phyloP scores from a whole-genome alignment of 2,329 filamentous ascomycete species.

The Fusarium torreyae region DNA sequence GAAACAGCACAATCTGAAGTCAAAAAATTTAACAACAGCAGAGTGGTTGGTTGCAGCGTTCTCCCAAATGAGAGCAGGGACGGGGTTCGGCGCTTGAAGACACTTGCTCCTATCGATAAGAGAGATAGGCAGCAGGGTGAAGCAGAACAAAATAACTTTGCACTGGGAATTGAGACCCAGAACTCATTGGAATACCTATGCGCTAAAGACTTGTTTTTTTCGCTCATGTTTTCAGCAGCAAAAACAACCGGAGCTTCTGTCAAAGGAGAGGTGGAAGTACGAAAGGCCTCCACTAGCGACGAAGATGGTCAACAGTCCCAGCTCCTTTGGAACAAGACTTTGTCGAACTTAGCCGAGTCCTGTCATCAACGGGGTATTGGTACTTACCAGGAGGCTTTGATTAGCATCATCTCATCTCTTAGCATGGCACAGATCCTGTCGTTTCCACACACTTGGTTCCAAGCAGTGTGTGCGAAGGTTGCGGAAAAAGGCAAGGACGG shows the following conservation, averaged over 20 bases:
- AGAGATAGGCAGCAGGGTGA: too few species aligned
- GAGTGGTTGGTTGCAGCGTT: slow-evolving; percentile 2
- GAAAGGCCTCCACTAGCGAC: too few species aligned
- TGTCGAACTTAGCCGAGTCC: not conserved
- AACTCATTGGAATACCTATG: slow-evolving; percentile 5
- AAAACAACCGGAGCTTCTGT: not conserved
- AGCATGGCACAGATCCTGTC: slow-evolving; percentile 7
- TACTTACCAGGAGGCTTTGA: not conserved
- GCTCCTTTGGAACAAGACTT: not conserved
- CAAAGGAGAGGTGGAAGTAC: not conserved
- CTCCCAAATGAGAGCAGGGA: too few species aligned
- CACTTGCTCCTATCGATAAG: too few species aligned
- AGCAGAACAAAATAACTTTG: not conserved
- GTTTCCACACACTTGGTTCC: not conserved
- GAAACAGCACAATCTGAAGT: not conserved
- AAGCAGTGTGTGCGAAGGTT: not conserved
- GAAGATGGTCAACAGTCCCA: accelerated
- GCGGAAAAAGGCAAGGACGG: not conserved
- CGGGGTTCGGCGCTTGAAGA: too few species aligned
- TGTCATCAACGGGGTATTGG: not conserved
- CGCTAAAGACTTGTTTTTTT: slow-evolving; percentile 15
- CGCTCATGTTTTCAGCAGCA: slow-evolving; percentile 5
- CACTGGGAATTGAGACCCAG: not conserved
- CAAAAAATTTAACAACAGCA: not conserved
- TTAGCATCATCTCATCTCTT: not conserved